phyloP scores from a whole-genome alignment of 306 rosid genomes.

The Rosa lucieae region DNA sequence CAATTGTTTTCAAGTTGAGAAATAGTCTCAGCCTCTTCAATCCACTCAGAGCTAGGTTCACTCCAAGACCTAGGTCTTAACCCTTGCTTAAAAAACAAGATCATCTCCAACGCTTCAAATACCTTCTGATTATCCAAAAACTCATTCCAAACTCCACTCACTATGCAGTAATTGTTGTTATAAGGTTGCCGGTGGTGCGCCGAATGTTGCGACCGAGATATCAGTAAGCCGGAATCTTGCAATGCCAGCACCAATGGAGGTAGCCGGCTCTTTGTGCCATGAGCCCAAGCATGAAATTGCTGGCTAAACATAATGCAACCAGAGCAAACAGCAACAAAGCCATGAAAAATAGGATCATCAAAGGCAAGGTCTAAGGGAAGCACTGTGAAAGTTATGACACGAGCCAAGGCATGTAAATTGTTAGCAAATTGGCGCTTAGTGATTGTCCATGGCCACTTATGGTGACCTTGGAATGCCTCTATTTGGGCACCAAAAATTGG shows the following conservation, averaged over 20 bases:
- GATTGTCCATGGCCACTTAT: slow-evolving; percentile 88
- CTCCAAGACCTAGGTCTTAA: slow-evolving; percentile 80
- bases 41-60: slow-evolving; percentile 77
- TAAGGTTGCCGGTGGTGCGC: slow-evolving; percentile 81
- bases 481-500: slow-evolving; percentile 77
- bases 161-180: slow-evolving; percentile 84
- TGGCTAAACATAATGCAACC: slow-evolving; percentile 95
- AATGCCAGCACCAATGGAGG: slow-evolving; percentile 52
- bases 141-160: slow-evolving; percentile 88
- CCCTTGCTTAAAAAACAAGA: slow-evolving; percentile 62
- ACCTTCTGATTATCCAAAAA: slow-evolving; percentile 56
- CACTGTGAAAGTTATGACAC: slow-evolving; percentile 54
- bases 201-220: slow-evolving; percentile 64
- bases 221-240: slow-evolving; percentile 68
- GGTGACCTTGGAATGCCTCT: slow-evolving; percentile 91
- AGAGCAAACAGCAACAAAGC: slow-evolving; percentile 55
- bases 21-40: slow-evolving; percentile 48
- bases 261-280: slow-evolving; percentile 73
- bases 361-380: slow-evolving; percentile 61
- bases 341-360: slow-evolving; percentile 53
- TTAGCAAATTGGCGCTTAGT: slow-evolving; percentile 82
- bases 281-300: slow-evolving; percentile 98
- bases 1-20: slow-evolving; percentile 30
- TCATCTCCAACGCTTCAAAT: slow-evolving; percentile 76
- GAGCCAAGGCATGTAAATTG: slow-evolving; percentile 70